Base-by-base conservation (phyloP, 306 rosid genomes). In the Vigna trinervia region DNA sequence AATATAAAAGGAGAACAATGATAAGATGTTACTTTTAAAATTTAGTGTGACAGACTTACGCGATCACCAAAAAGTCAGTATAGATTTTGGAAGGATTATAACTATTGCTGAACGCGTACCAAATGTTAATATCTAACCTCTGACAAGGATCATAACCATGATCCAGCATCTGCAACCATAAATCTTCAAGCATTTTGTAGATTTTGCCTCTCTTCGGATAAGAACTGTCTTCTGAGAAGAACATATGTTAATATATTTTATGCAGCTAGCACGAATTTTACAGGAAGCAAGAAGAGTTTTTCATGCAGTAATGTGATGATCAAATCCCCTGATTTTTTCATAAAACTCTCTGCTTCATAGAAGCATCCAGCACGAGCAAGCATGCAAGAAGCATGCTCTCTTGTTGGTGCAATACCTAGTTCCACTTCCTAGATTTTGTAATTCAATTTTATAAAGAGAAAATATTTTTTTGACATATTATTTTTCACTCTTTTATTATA, bases 381-480 rank as follows among this genome's bases (percentile, higher is more conserved):
- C 87, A 90, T 88, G 85, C 97, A 92, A 59, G 96, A 87, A 65
- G 83, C 79, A 32, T 90, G 97, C 80, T 92, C 93, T 87, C 23
- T 22, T 1, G 23, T 47, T 47, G 1, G 10, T 0, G 53, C 30
- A 28, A 28, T 22, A 22, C 0, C 23, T 22, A 22, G 23, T 22
- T 22, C 23, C 23, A 22, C 23, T 22, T 22, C 23, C 23, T 22
- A 22, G 23, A 22, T 22, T 22, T 22, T 22, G 23, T 22, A 22
- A 22, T 22, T 22, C 23, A 22, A 22, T 22, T 22, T 22, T 1
- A 22, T 22, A 22, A 22, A 22, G 1, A 17, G 19, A 17, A 17
- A 17, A 17, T 17, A 17, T 17, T 17, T 17, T 17, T 17, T 17
- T 17, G 19, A 17, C 19, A 17, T 17, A 17, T 17, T 17, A 17